Evolutionary conservation across 2,329 filamentous ascomycete genomes (phyloP).

Genomic region (Diplodia sapinea): DNA sequence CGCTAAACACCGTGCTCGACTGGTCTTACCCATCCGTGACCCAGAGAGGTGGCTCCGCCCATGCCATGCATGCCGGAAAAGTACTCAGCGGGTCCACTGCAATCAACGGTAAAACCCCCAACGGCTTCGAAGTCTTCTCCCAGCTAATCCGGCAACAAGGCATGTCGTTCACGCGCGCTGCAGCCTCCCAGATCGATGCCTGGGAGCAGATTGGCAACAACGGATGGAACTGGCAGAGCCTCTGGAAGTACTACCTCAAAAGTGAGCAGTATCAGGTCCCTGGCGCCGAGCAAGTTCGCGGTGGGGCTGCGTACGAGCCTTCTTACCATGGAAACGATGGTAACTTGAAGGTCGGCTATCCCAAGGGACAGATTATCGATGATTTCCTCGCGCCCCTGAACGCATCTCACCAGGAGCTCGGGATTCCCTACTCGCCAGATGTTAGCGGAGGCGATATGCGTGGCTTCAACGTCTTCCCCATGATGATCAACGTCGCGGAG

Average conservation of each 20-base stretch:
- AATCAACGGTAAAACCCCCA: slow-evolving; percentile 47
- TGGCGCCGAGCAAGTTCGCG: slow-evolving; percentile 37
- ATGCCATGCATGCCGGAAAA: slow-evolving; percentile 46
- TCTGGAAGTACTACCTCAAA: slow-evolving; percentile 47
- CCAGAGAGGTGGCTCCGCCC: slow-evolving; percentile 40
- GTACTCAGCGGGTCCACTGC: slow-evolving; percentile 51
- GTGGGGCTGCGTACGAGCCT: slow-evolving; percentile 38
- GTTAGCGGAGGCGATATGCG: slow-evolving; percentile 37
- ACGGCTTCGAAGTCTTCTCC: not conserved
- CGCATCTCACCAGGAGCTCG: slow-evolving; percentile 38
- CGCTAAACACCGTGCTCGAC: slow-evolving; percentile 44
- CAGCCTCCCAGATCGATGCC: slow-evolving; percentile 46
- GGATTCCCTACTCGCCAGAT: slow-evolving; percentile 38
- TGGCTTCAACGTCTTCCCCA: slow-evolving; percentile 50
- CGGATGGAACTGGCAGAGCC: slow-evolving; percentile 46
- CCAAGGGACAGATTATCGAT: slow-evolving; percentile 30
- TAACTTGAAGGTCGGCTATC: slow-evolving; percentile 34
- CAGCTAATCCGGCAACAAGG: slow-evolving; percentile 33
- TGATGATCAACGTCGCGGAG: slow-evolving; percentile 48
- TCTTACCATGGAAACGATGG: slow-evolving; percentile 37
- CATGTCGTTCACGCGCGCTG: slow-evolving; percentile 46
- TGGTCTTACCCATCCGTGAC: slow-evolving; percentile 49
- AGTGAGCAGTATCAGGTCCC: slow-evolving; percentile 45
- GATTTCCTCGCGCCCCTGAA: slow-evolving; percentile 26
- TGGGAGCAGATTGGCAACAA: slow-evolving; percentile 50